phyloP scores from a whole-genome alignment of 495 filamentous ascomycete species.

The Podospora fimiseda region DNA sequence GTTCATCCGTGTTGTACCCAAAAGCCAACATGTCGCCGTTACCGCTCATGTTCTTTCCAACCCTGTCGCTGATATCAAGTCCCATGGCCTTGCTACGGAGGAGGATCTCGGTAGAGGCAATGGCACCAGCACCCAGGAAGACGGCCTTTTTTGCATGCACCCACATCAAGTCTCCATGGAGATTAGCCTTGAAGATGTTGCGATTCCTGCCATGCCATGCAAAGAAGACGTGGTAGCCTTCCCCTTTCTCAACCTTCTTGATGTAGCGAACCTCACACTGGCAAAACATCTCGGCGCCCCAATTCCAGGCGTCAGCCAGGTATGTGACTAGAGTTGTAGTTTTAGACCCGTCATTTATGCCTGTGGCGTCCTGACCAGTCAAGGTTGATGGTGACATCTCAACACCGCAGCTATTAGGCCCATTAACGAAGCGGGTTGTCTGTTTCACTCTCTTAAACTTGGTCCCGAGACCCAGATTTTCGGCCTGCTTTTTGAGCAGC shows the following conservation, averaged over 20 bases:
- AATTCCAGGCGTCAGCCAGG: constrained; percentile 67
- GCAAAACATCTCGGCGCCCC: constrained; percentile 69
- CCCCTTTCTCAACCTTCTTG: constrained; percentile 42
- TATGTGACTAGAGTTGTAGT: constrained; percentile 60
- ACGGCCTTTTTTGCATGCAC: constrained; percentile 55
- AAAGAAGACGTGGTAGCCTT: constrained; percentile 58
- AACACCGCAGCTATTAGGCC: constrained; percentile 55
- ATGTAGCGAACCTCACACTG: constrained; percentile 64
- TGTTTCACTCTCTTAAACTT: constrained; percentile 53
- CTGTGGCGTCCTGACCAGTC: constrained; percentile 57
- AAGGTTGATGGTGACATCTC: constrained; percentile 53
- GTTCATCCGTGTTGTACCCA: constrained; percentile 54
- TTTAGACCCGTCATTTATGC: constrained; percentile 64
- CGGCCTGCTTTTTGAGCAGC: constrained; percentile 51
- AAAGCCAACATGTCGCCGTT: constrained; percentile 64
- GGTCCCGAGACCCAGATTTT: constrained; percentile 40
- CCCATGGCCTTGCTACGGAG: constrained; percentile 57
- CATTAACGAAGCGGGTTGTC: constrained; percentile 55
- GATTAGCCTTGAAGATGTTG: constrained; percentile 48
- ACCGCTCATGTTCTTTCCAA: constrained; percentile 59
- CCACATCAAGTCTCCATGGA: constrained; percentile 62
- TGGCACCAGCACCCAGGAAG: constrained; percentile 55
- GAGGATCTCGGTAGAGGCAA: constrained; percentile 62
- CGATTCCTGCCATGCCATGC: constrained; percentile 59
- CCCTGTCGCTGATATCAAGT: constrained; percentile 48